Base-by-base conservation (phyloP, 2,329 filamentous ascomycete genomes). In the Ophiostoma ips region DNA sequence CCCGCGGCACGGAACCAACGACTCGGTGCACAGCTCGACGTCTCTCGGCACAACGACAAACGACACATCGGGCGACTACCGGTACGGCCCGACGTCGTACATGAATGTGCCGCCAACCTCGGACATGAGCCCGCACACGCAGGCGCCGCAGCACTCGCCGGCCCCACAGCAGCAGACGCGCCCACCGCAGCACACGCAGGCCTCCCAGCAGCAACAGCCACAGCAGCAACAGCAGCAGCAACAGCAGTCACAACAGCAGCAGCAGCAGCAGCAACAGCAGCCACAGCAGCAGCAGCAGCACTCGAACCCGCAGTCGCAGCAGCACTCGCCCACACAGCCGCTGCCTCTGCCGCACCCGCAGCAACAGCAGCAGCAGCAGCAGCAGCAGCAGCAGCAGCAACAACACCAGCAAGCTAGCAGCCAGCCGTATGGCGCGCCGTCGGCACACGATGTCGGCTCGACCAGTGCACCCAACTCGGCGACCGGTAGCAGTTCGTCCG, bases 11-110 rank as follows among this genome's bases (percentile, higher is more conserved):
- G 66, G 64, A 11, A 71, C 67, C 59, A 72, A 78, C 55, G 71
- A 72, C 47, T 76, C 75, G 1, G 66, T 77, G 33, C 72, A 75
- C 52, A 72, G 70, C 57, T 62, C 64, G 12, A 65, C 68, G 36
- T 73, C 75, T 19, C 44, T 57, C 19, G 63, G 75, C 31, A 64
- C 67, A 34, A 70, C 33, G 7, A 28, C 68, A 58, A 69, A 69
- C 46, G 74, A 76, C 37, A 60, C 68, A 4, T 64, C 73, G 0
- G 66, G 69, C 19, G 76, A 79, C 58, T 79, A 79, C 59, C 70
- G 76, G 48, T 79, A 79, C 55, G 71, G 72, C 3, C 68, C 74
- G 2, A 68, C 64, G 1, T 65, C 65, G 1, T 69, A 69, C 52
- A 60, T 62, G 35, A 58, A 63, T 18, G 63, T 67, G 3, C 56